phyloP scores from a whole-genome alignment of 148 eudicot genomes.

The Cornus suecica region DNA sequence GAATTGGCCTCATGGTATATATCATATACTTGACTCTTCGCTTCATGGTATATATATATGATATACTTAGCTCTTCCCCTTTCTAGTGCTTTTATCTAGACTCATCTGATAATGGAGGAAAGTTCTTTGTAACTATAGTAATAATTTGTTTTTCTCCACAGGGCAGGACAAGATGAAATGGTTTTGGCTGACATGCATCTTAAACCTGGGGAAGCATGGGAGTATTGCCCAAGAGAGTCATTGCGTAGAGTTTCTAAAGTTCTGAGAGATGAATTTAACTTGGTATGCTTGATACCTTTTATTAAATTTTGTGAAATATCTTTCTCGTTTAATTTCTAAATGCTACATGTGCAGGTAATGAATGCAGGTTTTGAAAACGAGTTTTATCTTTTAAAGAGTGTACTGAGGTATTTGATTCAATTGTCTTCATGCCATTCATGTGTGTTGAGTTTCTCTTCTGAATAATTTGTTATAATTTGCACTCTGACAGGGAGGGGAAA shows the following conservation, averaged over 20 bases:
- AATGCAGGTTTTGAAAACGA: constrained; percentile 95
- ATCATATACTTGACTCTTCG: neutral
- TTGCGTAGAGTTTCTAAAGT: constrained; percentile 64
- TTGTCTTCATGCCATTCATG: constrained; percentile 2
- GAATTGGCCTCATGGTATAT: neutral
- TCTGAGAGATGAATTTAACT: constrained; percentile 83
- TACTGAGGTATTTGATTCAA: constrained; percentile 38
- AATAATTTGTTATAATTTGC: constrained; percentile 1
- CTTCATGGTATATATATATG: neutral
- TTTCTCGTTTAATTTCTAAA: constrained; percentile 12
- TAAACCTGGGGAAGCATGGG: constrained; percentile 88
- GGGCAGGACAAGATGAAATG: constrained; percentile 83
- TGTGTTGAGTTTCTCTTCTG: constrained; percentile 9
- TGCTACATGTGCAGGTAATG: constrained; percentile 58
- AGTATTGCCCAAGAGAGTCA: constrained; percentile 92
- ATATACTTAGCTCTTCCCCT: neutral
- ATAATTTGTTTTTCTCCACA: constrained; percentile 26
- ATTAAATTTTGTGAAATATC: constrained; percentile 1
- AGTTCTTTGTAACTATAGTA: neutral
- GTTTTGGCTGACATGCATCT: constrained; percentile 91
- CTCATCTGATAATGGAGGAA: constrained; percentile 47
- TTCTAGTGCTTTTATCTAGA: constrained; percentile 63
- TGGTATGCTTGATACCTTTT: constrained; percentile 43
- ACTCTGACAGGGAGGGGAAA: constrained; percentile 62
- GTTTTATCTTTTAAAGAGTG: constrained; percentile 72